Evolutionary conservation across 2,329 filamentous ascomycete genomes (phyloP), one percentile per base, ranked within the genome.

Genomic region (Aureobasidium subglaciale): DNA sequence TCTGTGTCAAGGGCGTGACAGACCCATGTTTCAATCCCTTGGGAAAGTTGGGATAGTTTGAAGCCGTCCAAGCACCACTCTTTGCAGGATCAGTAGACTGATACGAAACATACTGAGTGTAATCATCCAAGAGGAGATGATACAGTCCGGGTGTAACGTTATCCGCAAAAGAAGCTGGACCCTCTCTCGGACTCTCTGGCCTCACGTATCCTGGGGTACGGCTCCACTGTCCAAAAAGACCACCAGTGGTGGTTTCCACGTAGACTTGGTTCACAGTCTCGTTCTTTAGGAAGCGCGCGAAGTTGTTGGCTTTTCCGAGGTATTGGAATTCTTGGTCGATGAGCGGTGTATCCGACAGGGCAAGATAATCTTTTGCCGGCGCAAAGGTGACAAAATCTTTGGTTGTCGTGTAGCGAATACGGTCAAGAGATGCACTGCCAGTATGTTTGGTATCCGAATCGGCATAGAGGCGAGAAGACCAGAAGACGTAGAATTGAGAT

Each of bases 271-370:
- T 78, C 2, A 68, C 72, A 1, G 73, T 71, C 63, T 82, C 78
- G 64, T 81, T 77, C 60, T 81, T 81, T 66, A 81, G 69, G 66
- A 81, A 82, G 41, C 79, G 74, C 5, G 77, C 69, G 49, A 76
- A 81, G n/a, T 68, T 68, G 45, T 67, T 67, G 30, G 32, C 29
- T n/a, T 61, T 61, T 13, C 73, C 72, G 1, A 78, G 65, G 1
- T 73, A 67, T 3, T 80, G 69, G 65, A 85, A 78, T 60, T 81
- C 78, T n/a, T 84, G 69, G 61, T 81, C 78, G 62, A 81, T 81
- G 50, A 79, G 70, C 9, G 41, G 41, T 56, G 76, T 71, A 49
- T 71, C 77, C 0, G 74, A 73, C 1, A 70, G 65, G 64, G 78
- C 72, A 63, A 81, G 75, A 60, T 78, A 78, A 6, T 77, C 78